Percentiles rank a stretch among this genome's conserved stretches.
phyloP scores from a whole-genome alignment of 2,329 filamentous ascomycete species.

The Fusarium ramigenum region DNA sequence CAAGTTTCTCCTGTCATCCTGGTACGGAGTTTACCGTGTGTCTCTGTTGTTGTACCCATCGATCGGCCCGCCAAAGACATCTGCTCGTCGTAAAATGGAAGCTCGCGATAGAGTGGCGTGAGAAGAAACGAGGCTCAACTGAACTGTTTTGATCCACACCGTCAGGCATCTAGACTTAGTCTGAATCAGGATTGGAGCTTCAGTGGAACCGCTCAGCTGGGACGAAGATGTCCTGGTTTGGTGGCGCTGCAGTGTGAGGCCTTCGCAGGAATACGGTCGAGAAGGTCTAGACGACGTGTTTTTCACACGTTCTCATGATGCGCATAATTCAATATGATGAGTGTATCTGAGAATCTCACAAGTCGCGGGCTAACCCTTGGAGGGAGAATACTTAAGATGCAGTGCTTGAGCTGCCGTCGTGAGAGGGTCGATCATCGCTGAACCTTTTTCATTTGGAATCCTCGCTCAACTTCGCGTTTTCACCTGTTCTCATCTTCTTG shows the following conservation, averaged over 20 bases:
- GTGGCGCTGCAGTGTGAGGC: background rate
- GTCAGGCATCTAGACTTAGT: background rate
- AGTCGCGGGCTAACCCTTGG: background rate
- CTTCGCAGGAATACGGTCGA: too few species aligned
- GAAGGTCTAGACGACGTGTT: accelerated
- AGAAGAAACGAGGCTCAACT: background rate
- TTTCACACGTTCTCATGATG: accelerated
- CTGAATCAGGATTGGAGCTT: accelerated
- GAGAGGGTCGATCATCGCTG: background rate
- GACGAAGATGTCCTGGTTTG: background rate
- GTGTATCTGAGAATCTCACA: too few species aligned
- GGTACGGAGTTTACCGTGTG: background rate
- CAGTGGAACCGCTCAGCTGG: background rate
- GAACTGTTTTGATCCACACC: background rate
- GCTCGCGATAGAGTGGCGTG: accelerated
- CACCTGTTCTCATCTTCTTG: too few species aligned
- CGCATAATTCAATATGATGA: background rate
- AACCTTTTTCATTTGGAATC: accelerated
- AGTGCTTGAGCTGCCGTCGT: background rate
- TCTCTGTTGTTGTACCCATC: accelerated
- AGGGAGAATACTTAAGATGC: background rate
- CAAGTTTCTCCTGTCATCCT: background rate
- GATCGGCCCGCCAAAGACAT: too few species aligned
- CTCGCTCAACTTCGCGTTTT: background rate
- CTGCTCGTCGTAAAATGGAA: too few species aligned